Evolutionary conservation across 495 filamentous ascomycete species (phyloP), one percentile per base, ranked within the genome.

Genomic region (Penicillium longicatenatum): DNA sequence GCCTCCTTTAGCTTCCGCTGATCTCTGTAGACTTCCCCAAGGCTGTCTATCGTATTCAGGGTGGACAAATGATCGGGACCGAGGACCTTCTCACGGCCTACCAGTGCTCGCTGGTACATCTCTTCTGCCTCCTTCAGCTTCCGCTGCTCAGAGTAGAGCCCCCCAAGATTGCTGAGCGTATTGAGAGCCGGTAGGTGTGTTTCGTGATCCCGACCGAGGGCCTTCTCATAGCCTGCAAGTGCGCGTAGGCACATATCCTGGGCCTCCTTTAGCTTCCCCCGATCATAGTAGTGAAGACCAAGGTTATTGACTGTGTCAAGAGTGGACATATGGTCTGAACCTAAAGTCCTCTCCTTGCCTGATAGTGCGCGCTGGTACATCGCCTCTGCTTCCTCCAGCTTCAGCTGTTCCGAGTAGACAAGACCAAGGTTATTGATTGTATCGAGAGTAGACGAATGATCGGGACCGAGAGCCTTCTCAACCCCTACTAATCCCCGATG

Each of bases 31-130:
- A 66, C 39, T 47, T 29, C 29, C 11, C 51, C 63, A 29, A 76
- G 61, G 64, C 74, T 69, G 59, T 68, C 54, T 43, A 77, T 53
- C 39, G 68, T 73, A 14, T 60, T 42, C 8, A 72, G 64, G 11
- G 67, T 73, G 41, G 60, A 66, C 19, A 22, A 44, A 53, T 74
- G 64, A 8, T 69, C 62, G 10, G 37, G 49, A 21, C 71, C 68
- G 3, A 64, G 52, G 14, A 58, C 60, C 55, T 71, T 73, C 55
- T 75, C 66, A 7, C 62, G 57, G n/a, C 72, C 69, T 65, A 62
- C 24, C 50, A 50, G 46, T 30, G 64, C 73, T 48, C 64, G 55
- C 33, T 35, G 31, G 46, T 66, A 70, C 64, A 71, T 68, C 60
- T 59, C n/a, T 35, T 71, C 67, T 21, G 67, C 69, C 44, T 56